These are phyloP conservation scores for Solanum corneliomulleri DNA, from an alignment of 257 asterid species.

Conservation along the genomic window DNA sequence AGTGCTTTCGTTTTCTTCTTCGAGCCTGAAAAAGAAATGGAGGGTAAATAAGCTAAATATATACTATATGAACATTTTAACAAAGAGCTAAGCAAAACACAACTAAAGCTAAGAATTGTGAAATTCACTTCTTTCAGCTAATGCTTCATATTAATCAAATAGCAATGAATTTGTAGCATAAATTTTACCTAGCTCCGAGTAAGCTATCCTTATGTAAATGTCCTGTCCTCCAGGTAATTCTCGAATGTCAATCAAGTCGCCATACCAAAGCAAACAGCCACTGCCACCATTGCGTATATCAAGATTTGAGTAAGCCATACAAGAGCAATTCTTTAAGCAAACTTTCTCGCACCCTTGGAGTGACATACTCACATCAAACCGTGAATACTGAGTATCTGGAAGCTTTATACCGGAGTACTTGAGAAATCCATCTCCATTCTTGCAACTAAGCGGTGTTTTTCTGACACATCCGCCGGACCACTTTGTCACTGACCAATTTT, in stretches of 20 bases:
- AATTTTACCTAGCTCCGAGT: neutral
- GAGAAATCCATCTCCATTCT: slow-evolving; percentile 7
- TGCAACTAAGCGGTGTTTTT: slow-evolving; percentile 3
- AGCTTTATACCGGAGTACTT: slow-evolving; percentile 9
- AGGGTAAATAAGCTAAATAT: neutral
- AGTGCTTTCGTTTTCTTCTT: neutral
- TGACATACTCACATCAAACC: slow-evolving; percentile 6
- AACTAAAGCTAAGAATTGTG: neutral
- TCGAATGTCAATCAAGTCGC: slow-evolving; percentile 1
- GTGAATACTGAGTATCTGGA: slow-evolving; percentile 11
- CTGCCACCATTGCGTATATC: slow-evolving; percentile 9
- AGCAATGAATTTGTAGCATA: neutral
- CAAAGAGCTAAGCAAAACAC: neutral
- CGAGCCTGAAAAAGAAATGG: neutral
- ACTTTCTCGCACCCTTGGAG: neutral
- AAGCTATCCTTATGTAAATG: neutral
- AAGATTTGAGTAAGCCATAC: slow-evolving; percentile 20
- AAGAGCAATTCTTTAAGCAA: slow-evolving; percentile 19
- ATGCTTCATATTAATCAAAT: neutral
- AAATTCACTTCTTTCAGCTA: neutral
- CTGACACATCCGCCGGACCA: slow-evolving; percentile 17
- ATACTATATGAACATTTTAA: neutral
- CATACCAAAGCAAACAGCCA: slow-evolving; percentile 24
- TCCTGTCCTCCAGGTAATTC: neutral
- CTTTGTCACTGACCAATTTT: neutral